Conservation (phyloP, 2,329 filamentous ascomycete species). For the Claviceps humidiphila region DNA sequence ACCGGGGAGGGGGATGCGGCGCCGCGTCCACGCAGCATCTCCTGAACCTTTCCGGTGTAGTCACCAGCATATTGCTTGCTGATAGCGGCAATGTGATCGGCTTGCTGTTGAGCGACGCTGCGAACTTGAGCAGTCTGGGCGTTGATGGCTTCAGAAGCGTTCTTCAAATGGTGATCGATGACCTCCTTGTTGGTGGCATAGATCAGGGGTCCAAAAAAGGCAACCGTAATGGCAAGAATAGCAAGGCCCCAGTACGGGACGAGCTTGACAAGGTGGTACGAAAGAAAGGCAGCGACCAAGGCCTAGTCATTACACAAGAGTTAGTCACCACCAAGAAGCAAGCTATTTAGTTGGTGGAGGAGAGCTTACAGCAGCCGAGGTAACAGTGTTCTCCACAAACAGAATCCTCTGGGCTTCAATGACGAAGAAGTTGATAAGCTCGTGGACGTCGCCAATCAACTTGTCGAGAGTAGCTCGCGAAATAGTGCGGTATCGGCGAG, state of each 20-base stretch:
- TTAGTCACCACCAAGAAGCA: conserved; percentile 1
- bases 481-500: conserved; percentile 54
- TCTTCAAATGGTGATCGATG: conserved; percentile 49
- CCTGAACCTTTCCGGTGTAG: conserved; percentile 55
- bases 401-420: conserved; percentile 57
- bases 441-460: conserved; percentile 50
- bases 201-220: conserved; percentile 50
- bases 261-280: conserved; percentile 56
- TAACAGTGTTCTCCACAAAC: conserved; percentile 52
- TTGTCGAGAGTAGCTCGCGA: conserved; percentile 48
- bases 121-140: conserved; percentile 51
- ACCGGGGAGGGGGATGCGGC: conserved; percentile 30
- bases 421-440: conserved; percentile 59
- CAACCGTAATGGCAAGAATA: conserved; percentile 42
- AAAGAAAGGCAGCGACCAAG: conserved; percentile 46
- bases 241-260: conserved; percentile 58
- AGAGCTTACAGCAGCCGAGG: conserved; percentile 44
- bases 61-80: conserved; percentile 57
- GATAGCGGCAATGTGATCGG: conserved; percentile 45
- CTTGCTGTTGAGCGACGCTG: conserved; percentile 49
- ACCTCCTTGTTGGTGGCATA: conserved; percentile 58
- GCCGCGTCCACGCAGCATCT: conserved; percentile 40
- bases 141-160: conserved; percentile 43
- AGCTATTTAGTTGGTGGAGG: conserved; percentile 3
- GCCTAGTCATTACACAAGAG: conserved; percentile 27